Evolutionary conservation across 2,329 filamentous ascomycete genomes (phyloP).

Genomic region (Emmonsiellopsis sp.): DNA sequence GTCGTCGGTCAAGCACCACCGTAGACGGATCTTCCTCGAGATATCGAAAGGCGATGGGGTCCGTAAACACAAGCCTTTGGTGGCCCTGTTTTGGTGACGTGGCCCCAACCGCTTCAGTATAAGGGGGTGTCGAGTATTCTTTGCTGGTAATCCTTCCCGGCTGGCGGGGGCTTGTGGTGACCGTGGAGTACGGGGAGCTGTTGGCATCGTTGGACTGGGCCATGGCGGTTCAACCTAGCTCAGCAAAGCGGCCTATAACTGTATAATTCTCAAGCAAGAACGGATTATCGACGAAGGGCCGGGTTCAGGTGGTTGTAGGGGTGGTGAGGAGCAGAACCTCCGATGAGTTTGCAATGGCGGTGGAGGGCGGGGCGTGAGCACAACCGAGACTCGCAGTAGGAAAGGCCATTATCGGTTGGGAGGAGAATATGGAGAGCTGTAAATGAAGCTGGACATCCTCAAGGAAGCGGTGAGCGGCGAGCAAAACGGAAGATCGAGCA

Average conservation of each 20-base stretch:
- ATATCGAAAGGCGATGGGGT: slow-evolving; percentile 60
- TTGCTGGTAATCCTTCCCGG: background rate
- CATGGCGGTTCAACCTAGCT: background rate
- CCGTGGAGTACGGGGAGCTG: background rate
- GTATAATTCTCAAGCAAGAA: background rate
- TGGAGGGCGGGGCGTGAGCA: background rate
- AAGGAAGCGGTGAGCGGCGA: background rate
- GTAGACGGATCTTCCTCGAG: slow-evolving; percentile 77
- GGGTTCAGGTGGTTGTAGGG: background rate
- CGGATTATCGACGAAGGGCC: background rate
- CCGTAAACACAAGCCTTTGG: slow-evolving; percentile 54
- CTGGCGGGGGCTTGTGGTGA: background rate
- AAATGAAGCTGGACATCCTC: background rate
- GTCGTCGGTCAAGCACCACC: slow-evolving; percentile 61
- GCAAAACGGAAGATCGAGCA: background rate
- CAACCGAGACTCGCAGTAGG: background rate
- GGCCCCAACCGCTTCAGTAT: slow-evolving; percentile 10
- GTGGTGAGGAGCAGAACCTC: background rate
- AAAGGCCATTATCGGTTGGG: background rate
- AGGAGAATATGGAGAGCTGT: background rate
- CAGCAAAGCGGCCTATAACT: background rate
- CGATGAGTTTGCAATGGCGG: background rate
- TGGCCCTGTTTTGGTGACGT: slow-evolving; percentile 27
- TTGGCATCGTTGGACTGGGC: background rate
- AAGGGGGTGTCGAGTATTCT: slow-evolving; percentile 15